Evolutionary conservation across 1,139 yeast species (phyloP), one percentile per base, ranked within the genome.

Genomic region (Yamadazyma epiphylla): DNA sequence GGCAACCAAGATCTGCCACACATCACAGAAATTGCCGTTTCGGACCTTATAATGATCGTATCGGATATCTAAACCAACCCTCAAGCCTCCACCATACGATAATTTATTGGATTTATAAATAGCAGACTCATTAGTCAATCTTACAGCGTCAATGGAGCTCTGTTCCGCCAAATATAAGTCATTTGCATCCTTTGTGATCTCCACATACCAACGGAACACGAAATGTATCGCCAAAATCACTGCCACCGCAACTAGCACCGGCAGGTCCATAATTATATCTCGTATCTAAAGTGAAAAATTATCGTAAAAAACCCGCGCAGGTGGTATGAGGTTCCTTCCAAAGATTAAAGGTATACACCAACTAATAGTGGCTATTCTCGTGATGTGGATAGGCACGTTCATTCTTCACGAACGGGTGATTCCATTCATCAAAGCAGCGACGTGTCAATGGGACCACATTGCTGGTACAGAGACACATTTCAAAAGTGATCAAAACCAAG

Each of bases 11-110:
- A 67, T 33, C 32, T 56, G 60, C 88, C 89, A 82, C 3, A 81
- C 53, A 53, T 81, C 94, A 44, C 76, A 69, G 33, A 81, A 54
- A 41, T 77, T 79, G 6, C 91, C 91, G 47, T 79, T 79, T 41
- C 91, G 62, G 13, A 80, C 45, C 44, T 74, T 77, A 53, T 80
- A 82, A 21, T 73, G 78, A 29, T 72, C 66, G 36, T 67, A 66
- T 32, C 84, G 64, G 15, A 83, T 70, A 27, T 76, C 77, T 29
- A 83, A 57, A 0, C 94, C 94, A 1, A 83, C 75, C 15, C 80
- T 64, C 26, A 82, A 60, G 0, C 82, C 80, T 37, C 71, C 58
- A 3, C 80, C 78, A 45, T 70, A 70, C 24, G 82, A 85, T 13
- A 79, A 68, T 46, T 79, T 74, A 31, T 73, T 75, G 27, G 82